Conservation (phyloP, 306 rosid genomes). For the Prunus salicina region DNA sequence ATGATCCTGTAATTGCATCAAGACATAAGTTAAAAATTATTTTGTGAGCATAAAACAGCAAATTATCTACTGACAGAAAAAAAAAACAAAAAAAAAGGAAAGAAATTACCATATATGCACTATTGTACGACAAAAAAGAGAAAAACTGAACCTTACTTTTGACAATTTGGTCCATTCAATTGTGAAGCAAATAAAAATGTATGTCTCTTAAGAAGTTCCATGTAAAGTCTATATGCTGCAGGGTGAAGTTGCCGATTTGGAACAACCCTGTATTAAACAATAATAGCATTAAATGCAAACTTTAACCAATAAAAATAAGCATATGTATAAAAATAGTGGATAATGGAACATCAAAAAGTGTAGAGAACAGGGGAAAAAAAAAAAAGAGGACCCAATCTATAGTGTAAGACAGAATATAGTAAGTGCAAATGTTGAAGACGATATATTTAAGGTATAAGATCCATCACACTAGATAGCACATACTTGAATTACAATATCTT, state of each 20-base stretch:
- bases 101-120: slow-evolving; percentile 4
- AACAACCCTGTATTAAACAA: slow-evolving; percentile 51
- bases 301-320: slow-evolving; percentile 4
- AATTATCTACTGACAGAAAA: neutral
- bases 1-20: slow-evolving; percentile 63
- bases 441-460: neutral
- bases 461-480: neutral
- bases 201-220: slow-evolving; percentile 72
- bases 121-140: slow-evolving; percentile 2
- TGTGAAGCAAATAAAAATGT: slow-evolving; percentile 38
- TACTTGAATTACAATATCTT: neutral
- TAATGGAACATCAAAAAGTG: neutral
- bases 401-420: neutral
- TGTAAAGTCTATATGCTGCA: slow-evolving; percentile 66
- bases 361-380: neutral
- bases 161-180: slow-evolving; percentile 44
- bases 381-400: neutral
- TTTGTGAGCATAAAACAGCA: neutral
- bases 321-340: neutral
- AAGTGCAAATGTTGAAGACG: no score
- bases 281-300: slow-evolving; percentile 13
- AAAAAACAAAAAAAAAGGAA: neutral
- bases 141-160: slow-evolving; percentile 52
- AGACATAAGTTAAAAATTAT: slow-evolving; percentile 24
- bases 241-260: slow-evolving; percentile 65